phyloP scores from a whole-genome alignment of 2,329 filamentous ascomycete genomes.

The Botrytis cinerea region DNA sequence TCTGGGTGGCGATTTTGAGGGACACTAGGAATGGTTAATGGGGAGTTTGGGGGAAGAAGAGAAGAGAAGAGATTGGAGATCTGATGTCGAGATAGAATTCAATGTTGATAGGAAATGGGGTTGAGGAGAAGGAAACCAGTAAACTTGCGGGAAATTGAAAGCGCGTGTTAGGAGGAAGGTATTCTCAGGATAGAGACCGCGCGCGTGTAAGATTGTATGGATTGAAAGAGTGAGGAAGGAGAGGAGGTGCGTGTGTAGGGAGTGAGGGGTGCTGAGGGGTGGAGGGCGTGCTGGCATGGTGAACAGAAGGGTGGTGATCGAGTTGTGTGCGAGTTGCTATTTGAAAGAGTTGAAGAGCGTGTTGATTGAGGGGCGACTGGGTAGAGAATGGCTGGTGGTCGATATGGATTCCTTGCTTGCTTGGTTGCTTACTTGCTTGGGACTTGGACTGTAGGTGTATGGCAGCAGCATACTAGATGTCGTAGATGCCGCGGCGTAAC shows the following conservation, averaged over 20 bases:
- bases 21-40: conserved; percentile 43
- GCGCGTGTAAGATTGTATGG: conserved; percentile 70
- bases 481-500: background rate
- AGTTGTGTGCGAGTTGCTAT: no score
- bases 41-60: background rate
- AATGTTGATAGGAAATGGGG: background rate
- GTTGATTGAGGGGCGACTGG: background rate
- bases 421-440: background rate
- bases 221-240: conserved; percentile 68
- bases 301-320: background rate
- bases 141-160: conserved; percentile 61
- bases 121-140: background rate
- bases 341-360: background rate
- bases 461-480: background rate
- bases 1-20: conserved; percentile 69
- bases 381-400: background rate
- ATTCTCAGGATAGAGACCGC: conserved; percentile 63
- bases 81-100: background rate
- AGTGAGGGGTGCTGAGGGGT: conserved; percentile 30
- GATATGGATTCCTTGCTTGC: background rate
- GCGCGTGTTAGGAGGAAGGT: conserved; percentile 68
- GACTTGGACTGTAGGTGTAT: background rate
- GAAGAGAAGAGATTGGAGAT: background rate
- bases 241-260: conserved; percentile 59
- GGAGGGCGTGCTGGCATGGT: conserved; percentile 26